These are phyloP conservation scores for Neopestalotiopsis sp. DNA, from an alignment of 2,329 filamentous ascomycete genomes.

Conservation along the genomic window DNA sequence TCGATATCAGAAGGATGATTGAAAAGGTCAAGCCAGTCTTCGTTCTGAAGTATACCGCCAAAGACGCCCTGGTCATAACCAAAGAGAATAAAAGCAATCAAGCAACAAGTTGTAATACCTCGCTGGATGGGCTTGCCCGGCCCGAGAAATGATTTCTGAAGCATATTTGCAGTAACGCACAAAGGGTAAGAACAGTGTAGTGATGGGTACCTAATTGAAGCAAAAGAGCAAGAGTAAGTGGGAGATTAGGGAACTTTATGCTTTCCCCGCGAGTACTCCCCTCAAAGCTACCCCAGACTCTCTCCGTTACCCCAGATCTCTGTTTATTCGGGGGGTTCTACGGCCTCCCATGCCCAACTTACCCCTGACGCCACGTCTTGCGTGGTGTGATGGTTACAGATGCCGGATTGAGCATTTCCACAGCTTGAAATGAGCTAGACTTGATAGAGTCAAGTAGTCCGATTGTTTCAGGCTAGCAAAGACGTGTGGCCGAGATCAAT, in stretches of 20 bases:
- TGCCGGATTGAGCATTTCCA: neutral
- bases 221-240: neutral
- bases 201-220: neutral
- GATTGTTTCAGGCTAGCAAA: no score
- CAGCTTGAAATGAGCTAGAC: neutral
- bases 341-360: neutral
- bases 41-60: conserved; percentile 20
- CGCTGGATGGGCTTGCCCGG: neutral
- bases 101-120: conserved; percentile 14
- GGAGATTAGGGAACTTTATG: neutral
- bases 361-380: neutral
- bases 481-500: no score
- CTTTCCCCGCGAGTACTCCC: neutral
- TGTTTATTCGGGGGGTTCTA: neutral
- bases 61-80: conserved; percentile 25
- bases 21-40: conserved; percentile 13
- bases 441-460: neutral
- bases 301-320: neutral
- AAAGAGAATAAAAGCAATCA: conserved; percentile 16
- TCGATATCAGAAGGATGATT: conserved; percentile 10
- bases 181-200: neutral
- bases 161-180: neutral
- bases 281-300: neutral
- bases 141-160: neutral
- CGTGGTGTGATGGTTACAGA: neutral